Base-by-base conservation (phyloP, 2,329 filamentous ascomycete genomes). In the Colletotrichum shisoi region DNA sequence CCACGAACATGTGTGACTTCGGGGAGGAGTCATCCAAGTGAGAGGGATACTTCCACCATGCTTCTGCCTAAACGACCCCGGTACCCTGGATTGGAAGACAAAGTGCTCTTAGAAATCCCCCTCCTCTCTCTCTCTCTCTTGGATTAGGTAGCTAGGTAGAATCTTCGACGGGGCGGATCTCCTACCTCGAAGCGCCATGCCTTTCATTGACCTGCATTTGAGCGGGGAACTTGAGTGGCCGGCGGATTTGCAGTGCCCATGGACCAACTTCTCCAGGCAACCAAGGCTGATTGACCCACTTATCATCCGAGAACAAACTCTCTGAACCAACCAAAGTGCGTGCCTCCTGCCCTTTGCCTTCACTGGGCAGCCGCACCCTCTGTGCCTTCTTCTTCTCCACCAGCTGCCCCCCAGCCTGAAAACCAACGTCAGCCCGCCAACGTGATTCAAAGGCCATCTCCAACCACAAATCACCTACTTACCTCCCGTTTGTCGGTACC, bases 231-330 rank as follows among this genome's bases (percentile, higher is more conserved):
- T 53, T 48, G 49, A 31, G 62, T 48, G 49, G 53, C 40, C 19
- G 39, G 44, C 42, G 27, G 40, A 27, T 63, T 57, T 39, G 51
- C 15, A 24, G 49, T 24, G 21, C n/a, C n/a, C 27, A 34, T 31
- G 12, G 61, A 40, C 57, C 37, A 17, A 44, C 21, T 63, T 63
- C 64, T 64, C 64, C 60, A 63, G 64, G 60, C 60, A 34, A 63
- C 27, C 58, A 56, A 24, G 57, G 27, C 34, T 11, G 13, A 19
- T 12, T 1, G 49, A 39, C 11, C 53, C 60, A 59, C 3, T 24
- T 40, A 27, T 15, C 9, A 6, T 1, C 53, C 19, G 13, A 58
- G 42, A 44, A 34, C 15, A 53, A n/a, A 6, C 46, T 1, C 9
- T 15, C 31, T n/a, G 21, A 46, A 34, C 63, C 63, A 44, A 66